Evolutionary conservation across 345 rosid species (phyloP), one percentile per base, ranked within the genome.

Genomic region (Populus deltoides): DNA sequence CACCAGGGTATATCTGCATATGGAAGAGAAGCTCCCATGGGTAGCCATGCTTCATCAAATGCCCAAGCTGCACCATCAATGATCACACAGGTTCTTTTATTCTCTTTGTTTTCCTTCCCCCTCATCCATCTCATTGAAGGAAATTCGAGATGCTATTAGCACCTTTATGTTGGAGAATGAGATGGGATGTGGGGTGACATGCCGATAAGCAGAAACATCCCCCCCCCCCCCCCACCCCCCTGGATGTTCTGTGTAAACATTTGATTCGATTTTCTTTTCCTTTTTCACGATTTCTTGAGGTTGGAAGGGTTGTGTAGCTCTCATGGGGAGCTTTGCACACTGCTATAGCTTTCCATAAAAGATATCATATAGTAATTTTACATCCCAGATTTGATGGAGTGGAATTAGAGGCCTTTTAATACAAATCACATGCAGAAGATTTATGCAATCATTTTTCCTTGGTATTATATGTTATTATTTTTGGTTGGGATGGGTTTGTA

Each of bases 1-100:
- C 99, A 97, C 79, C 98, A 94, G 80, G 98, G 98, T 68, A 94
- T 94, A 75, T 94, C 98, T 83, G 92, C 93, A 9, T 94, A 97
- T 82, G 99, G 98, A 82, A 91, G 98, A 86, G 97, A 97, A 85
- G 89, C 95, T 75, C 92, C 95, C 5, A 76, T 90, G 86, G 88
- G 93, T 65, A 88, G 79, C 69, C 99, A 92, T 85, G 88, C 81
- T 78, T 81, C 96, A 70, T 75, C 92, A 11, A 88, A 84, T 78
- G 70, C 90, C 66, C 92, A 89, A 81, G 75, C 87, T 17, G 93
- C 97, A 45, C 95, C 96, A 63, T 90, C 98, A n/a, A 91, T 94
- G 97, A 86, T 87, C 84, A 90, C 98, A 57, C 98, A 94, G 98
- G 98, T 96, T 80, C 66, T 75, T 49, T 47, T 45, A 6, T 66